Evolutionary conservation across 2,329 filamentous ascomycete genomes (phyloP), one percentile per base, ranked within the genome.

Genomic region (Aureobasidium leucospermi): DNA sequence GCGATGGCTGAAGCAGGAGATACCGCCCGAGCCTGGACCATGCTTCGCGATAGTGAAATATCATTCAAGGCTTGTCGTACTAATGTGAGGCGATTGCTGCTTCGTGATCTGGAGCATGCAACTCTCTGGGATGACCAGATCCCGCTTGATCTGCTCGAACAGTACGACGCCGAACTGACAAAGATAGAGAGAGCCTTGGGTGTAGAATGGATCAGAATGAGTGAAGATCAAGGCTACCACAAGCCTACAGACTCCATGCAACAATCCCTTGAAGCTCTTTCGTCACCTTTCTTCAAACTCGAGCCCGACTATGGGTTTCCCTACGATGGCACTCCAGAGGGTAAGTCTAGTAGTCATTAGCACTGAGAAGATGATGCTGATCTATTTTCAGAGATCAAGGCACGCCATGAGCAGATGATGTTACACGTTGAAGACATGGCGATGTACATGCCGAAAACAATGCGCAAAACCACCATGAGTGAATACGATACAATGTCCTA

Each of bases 131-230:
- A 66, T 39, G 65, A 70, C n/a, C 61, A 63, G 7, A 60, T 71
- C 11, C 61, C 62, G 4, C 39, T 63, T 2, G 68, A 63, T 19
- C 61, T 72, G 63, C 34, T 69, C 29, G 39, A 61, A 23, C 70
- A 70, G 31, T 71, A 68, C 28, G 68, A 67, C 8, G 46, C 39
- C 6, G 70, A 72, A n/a, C 38, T 73, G 23, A 29, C 32, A 1
- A 63, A 63, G 39, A 70, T 72, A 15, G 71, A 73, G 57, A 39
- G 59, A 9, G 69, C 68, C 0, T 59, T 73, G 28, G 68, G 69
- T 1, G 64, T 73, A 5, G 56, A 58, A 10, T 73, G 70, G 70
- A 58, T 43, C 41, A 58, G 34, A n/a, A 31, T 45, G 13, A 36
- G 51, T n/a, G 63, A 62, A 34, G 65, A 62, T 15, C 58, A 66